Evolutionary conservation across 2,329 filamentous ascomycete species (phyloP).

Genomic region (Neofusicoccum ribis): DNA sequence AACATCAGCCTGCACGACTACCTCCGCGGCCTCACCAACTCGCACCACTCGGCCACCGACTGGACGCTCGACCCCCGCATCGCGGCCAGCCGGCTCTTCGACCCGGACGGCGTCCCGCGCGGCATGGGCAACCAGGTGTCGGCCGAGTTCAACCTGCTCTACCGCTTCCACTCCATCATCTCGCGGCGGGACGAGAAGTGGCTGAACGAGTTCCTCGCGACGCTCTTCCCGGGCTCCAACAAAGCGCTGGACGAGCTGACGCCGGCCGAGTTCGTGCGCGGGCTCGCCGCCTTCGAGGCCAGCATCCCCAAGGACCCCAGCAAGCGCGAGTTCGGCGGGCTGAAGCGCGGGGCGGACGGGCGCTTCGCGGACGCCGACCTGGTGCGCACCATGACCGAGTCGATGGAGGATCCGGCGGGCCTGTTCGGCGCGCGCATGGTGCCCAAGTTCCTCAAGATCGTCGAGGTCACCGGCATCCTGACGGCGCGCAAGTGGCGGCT

Average conservation of each 20-base stretch:
- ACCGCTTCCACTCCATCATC: conserved; percentile 52
- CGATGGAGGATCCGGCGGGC: conserved; percentile 60
- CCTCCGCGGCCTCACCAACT: conserved; percentile 32
- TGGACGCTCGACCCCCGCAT: conserved; percentile 48
- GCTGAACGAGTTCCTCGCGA: conserved; percentile 41
- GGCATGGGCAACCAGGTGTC: conserved; percentile 54
- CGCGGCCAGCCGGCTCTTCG: conserved; percentile 29
- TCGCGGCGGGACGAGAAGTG: conserved; percentile 48
- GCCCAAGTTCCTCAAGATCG: conserved; percentile 57
- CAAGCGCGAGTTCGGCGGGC: conserved; percentile 34
- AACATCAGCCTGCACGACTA: conserved; percentile 44
- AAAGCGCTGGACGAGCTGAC: conserved; percentile 24
- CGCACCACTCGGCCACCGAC: conserved; percentile 44
- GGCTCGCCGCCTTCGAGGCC: conserved; percentile 24
- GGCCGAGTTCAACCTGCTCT: conserved; percentile 56
- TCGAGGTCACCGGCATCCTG: conserved; percentile 64
- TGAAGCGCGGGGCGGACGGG: conserved; percentile 46
- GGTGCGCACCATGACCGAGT: conserved; percentile 54
- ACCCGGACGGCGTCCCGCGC: conserved; percentile 35
- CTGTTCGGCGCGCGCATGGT: conserved; percentile 60
- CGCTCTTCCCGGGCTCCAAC: conserved; percentile 28
- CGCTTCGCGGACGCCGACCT: conserved; percentile 60
- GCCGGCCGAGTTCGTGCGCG: conserved; percentile 29
- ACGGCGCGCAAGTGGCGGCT: conserved; percentile 63
- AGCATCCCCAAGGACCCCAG: conserved; percentile 26